Evolutionary conservation across 805 yeast genomes (phyloP), one percentile per base, ranked within the genome.

Genomic region (Clavispora fructus): DNA sequence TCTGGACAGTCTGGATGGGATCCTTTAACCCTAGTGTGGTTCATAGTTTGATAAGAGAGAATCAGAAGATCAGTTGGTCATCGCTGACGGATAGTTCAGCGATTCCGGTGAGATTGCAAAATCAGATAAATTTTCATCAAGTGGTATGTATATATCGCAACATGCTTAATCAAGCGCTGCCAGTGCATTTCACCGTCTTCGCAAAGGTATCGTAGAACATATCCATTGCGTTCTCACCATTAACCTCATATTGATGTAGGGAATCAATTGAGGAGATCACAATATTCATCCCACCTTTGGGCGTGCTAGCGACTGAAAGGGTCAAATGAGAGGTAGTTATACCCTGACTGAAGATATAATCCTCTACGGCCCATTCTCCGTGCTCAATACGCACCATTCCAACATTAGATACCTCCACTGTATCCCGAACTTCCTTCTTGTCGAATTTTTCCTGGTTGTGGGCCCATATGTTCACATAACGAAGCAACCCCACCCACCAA

Each of bases 381-480:
- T 43, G 40, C 3, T 19, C 7, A 6, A 45, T 17, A 7, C 37
- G 23, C 7, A 38, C 41, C 7, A 38, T 32, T 5, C 57, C 57
- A 28, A 53, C 25, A 27, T 53, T 53, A 10, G 55, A 52, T 14
- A 52, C 48, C 45, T 53, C 57, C 7, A 52, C 26, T 2, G 55
- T 44, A 11, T 35, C 27, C n/a, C 52, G 47, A 9, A 26, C 35
- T 19, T 44, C 44, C 4, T 14, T n/a, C 9, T 40, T 40, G 1
- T 30, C 28, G 7, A 39, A 16, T 12, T 17, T 37, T 7, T 25
- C 16, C 43, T 40, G 31, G 26, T 42, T 11, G 33, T 43, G 47
- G 7, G 29, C 29, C 52, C 50, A 46, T 17, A 49, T 38, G 40
- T 47, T 45, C n/a, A 52, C n/a, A 7, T 38, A 12, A 7, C 23